Evolutionary conservation across 805 yeast species (phyloP).

Genomic region (Sporopachydermia lactativora): DNA sequence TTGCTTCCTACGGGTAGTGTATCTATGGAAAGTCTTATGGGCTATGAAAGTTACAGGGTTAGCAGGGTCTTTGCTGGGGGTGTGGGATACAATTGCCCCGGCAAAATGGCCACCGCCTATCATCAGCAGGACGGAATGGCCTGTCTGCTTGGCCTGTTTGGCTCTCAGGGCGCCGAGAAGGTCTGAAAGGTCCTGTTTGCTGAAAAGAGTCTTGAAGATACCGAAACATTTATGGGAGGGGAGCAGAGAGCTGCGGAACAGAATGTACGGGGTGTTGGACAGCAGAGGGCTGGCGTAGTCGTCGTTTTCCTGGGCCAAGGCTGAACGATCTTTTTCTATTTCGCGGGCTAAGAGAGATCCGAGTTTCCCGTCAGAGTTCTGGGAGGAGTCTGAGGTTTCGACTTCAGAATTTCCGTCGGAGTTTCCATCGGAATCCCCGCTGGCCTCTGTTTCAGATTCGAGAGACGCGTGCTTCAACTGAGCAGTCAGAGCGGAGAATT

Average conservation of each 20-base stretch:
- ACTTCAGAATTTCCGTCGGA: conserved; percentile 21
- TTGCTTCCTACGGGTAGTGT: conserved; percentile 92
- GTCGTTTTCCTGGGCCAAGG: conserved; percentile 19
- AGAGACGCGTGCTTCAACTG: conserved; percentile 27
- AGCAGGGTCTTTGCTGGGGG: conserved; percentile 33
- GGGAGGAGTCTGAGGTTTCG: conserved; percentile 7
- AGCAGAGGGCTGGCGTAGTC: conserved; percentile 37
- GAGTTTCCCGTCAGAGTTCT: conserved; percentile 3
- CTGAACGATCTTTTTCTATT: conserved; percentile 9
- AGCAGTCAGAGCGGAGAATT: conserved; percentile 42
- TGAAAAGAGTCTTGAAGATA: conserved; percentile 50
- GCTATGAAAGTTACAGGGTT: conserved; percentile 53
- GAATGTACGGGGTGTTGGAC: conserved; percentile 56
- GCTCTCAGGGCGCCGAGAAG: conserved; percentile 36
- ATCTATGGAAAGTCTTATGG: conserved; percentile 84
- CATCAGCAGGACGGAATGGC: conserved; percentile 69
- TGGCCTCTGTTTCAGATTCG: conserved; percentile 23
- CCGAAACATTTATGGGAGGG: conserved; percentile 41
- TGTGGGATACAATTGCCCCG: conserved; percentile 79
- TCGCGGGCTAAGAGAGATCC: conserved; percentile 5
- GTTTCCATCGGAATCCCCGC: conserved; percentile 41
- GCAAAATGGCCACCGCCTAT: conserved; percentile 98
- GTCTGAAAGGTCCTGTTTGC: conserved; percentile 23
- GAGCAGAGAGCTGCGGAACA: conserved; percentile 36
- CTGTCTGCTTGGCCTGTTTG: conserved; percentile 19